Evolutionary conservation across 495 filamentous ascomycete genomes (phyloP), one percentile per base, ranked within the genome.

Genomic region (Aspergillus bertholletiae): DNA sequence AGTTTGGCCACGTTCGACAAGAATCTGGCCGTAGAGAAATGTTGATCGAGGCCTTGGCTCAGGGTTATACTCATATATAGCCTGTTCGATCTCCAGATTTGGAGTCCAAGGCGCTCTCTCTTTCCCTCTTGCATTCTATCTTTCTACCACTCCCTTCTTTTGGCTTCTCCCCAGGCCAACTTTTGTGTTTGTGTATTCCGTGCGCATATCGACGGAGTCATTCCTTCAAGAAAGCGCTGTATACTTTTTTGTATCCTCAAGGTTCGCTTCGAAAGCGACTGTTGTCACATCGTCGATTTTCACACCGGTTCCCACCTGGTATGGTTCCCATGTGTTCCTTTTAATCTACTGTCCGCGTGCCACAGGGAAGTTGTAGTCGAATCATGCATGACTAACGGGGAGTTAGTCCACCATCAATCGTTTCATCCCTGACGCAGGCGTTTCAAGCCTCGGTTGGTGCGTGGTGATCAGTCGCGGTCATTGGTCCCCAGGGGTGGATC

Each of bases 381-480:
- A 34, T 48, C 24, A 32, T 32, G 46, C 46, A 21, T 32, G 11
- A 20, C 49, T 54, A 35, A 43, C 32, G 27, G 43, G 50, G 30
- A 46, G 43, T 21, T 51, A 58, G 51, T 58, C 46, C 56, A 46
- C 55, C 41, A 43, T 54, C 47, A 28, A 59, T 62, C 50, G 71
- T 72, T 74, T 72, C 70, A 73, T 56, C 61, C 35, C 54, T 46
- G 59, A 58, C 37, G 46, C 57, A 58, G 49, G 35, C 57, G 71
- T 74, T 74, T 74, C 71, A 74, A 59, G 50, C 55, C 24, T 58
- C 50, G 28, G 15, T 54, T 28, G 17, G 27, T 26, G 23, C 39
- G 46, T 26, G 39, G 28, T 17, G 50, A 28, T 54, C 49, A 50
- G 54, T n/a, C 5, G 9, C 53, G 28, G 17, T 55, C 55, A 71